Conservation (phyloP, 257 asterid genomes). For the Galeopsis tetrahit region DNA sequence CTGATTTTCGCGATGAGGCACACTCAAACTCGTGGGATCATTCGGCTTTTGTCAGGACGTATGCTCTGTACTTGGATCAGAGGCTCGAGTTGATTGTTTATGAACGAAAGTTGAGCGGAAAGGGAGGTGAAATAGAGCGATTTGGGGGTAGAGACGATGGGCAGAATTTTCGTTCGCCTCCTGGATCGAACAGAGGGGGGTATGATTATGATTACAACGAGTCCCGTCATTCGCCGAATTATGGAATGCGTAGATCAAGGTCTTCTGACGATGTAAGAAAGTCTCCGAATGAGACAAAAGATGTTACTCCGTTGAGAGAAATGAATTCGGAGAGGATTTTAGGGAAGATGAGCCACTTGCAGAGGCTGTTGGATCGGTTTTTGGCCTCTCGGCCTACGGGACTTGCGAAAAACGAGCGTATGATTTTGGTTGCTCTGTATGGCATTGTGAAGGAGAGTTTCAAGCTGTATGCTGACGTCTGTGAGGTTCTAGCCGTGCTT, state of each 20-base stretch:
- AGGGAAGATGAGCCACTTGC: slow-evolving; percentile 83
- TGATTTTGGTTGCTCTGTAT: slow-evolving; percentile 78
- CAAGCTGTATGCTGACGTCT: slow-evolving; percentile 72
- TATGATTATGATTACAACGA: slow-evolving; percentile 60
- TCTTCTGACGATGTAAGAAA: slow-evolving; percentile 74
- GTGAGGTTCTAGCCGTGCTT: slow-evolving; percentile 77
- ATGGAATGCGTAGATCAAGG: slow-evolving; percentile 74
- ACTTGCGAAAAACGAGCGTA: slow-evolving; percentile 71
- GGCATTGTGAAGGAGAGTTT: slow-evolving; percentile 70
- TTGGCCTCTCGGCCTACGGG: slow-evolving; percentile 77
- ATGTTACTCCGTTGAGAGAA: slow-evolving; percentile 73
- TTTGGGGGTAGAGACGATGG: slow-evolving; percentile 57
- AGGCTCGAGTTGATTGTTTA: slow-evolving; percentile 65
- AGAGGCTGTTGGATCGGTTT: slow-evolving; percentile 76
- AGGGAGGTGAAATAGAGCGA: slow-evolving; percentile 47
- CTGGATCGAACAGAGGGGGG: slow-evolving; percentile 58
- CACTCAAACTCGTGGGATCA: slow-evolving; percentile 86
- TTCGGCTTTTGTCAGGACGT: slow-evolving; percentile 75
- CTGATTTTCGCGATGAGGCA: slow-evolving; percentile 89
- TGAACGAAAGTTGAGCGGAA: slow-evolving; percentile 56
- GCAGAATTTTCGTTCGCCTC: slow-evolving; percentile 55
- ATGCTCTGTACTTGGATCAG: slow-evolving; percentile 74
- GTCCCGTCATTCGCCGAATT: slow-evolving; percentile 46
- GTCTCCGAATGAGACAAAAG: slow-evolving; percentile 51
- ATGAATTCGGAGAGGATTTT: slow-evolving; percentile 69